A percentile compares a stretch with the other conserved stretches of the same genome.
Evolutionary conservation across 2,329 filamentous ascomycete genomes (phyloP).

Genomic region (Anisogramma anomala): DNA sequence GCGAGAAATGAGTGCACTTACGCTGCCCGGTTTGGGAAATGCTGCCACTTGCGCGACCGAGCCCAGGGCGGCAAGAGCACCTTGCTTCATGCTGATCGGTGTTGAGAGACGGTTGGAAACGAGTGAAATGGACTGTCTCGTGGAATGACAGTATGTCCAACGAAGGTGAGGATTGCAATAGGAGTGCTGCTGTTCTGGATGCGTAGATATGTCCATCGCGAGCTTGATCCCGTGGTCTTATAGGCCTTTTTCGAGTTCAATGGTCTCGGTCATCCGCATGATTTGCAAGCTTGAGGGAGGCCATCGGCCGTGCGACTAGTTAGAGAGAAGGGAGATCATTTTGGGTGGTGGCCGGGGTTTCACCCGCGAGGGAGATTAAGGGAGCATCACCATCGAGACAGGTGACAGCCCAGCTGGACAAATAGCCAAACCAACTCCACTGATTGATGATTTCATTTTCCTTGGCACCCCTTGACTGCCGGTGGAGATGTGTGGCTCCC

Average conservation of each 20-base stretch:
- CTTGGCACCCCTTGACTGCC: neutral
- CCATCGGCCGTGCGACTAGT: neutral
- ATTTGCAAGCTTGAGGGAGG: slow-evolving; percentile 7
- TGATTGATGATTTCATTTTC: neutral
- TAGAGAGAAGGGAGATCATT: slow-evolving; percentile 7
- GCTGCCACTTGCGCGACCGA: neutral
- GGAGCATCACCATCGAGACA: neutral
- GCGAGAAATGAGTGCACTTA: neutral
- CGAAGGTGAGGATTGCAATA: neutral
- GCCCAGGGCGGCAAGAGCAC: slow-evolving; percentile 2
- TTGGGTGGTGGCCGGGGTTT: neutral
- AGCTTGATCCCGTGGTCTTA: neutral
- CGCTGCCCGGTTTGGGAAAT: slow-evolving; percentile 1
- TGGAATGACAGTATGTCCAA: neutral
- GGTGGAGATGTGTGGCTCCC: slow-evolving; percentile 5
- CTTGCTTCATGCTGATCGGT: slow-evolving; percentile 3
- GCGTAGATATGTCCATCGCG: neutral
- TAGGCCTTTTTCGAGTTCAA: neutral
- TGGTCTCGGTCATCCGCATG: neutral
- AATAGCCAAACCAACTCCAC: neutral
- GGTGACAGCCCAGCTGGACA: neutral
- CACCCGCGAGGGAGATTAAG: slow-evolving; percentile 8
- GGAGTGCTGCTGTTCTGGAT: neutral
- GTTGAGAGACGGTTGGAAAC: neutral
- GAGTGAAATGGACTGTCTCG: neutral